Base-by-base conservation (phyloP, 1,284 basidiomycete genomes). In the Heliocybe sulcata region DNA sequence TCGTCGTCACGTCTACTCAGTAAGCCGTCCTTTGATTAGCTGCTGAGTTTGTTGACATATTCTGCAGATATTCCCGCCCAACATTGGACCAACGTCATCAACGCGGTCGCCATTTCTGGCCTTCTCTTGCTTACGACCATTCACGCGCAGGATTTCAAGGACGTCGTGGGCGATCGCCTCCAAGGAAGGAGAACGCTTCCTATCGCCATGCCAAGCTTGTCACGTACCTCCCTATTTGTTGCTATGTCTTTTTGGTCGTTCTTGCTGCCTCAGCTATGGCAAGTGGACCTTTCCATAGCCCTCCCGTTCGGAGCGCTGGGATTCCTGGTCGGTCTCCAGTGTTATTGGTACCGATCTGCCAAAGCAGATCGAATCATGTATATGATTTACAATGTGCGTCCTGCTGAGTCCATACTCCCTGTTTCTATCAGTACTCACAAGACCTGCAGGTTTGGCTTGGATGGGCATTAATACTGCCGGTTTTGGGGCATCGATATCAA, bases 121-220 rank as follows among this genome's bases (percentile, higher is more conserved):
- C 55, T 60, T 16, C 58, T 70, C 11, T 67, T 70, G 31, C 62
- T 68, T 49, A 70, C 69, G 10, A 72, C 70, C 6, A 66, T 67
- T 31, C 67, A 68, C 53, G 63, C 64, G 12, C 67, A 71, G 54
- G 71, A 72, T 54, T 72, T 72, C 56, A 61, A 66, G 22, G 71
- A 72, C 51, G 62, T 68, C 22, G 64, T 63, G 25, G 71, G 71
- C 6, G 71, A 72, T 54, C 56, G 50, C 19, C 54, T 60, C 11
- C 55, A 65, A 0, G 67, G 68, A 4, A 63, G 71, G 14, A 52
- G 56, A 20, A 72, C 71, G 1, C 61, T 72, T 29, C 70, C 71
- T 0, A 70, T 72, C 31, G 62, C 64, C 42, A 59, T 63, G 3
- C 70, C 70, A 1, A 55, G 61, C 19, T 51, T 61, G 16, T 67